These are phyloP conservation scores for Sclerotinia minor DNA, from an alignment of 2,329 filamentous ascomycete species.

Conservation along the genomic window DNA sequence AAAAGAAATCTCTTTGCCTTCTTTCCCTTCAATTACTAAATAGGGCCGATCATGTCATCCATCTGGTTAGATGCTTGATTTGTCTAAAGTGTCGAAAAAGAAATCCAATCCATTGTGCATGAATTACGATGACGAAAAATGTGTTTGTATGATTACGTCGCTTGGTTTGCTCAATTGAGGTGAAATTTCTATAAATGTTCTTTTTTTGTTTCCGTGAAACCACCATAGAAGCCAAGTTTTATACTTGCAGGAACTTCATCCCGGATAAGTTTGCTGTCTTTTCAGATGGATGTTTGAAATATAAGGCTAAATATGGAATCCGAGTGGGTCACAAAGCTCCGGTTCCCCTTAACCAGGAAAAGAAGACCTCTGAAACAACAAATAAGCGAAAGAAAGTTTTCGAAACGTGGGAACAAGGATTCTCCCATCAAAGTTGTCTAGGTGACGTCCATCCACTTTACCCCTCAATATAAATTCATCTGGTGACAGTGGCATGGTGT, in stretches of 20 bases:
- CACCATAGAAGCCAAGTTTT: neutral
- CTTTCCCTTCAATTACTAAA: neutral
- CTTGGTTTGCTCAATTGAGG: neutral
- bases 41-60: neutral
- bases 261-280: neutral
- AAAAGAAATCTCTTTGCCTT: neutral
- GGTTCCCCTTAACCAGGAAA: neutral
- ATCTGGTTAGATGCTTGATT: neutral
- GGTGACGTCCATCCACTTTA: slow-evolving; percentile 8
- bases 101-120: slow-evolving; percentile 6
- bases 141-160: neutral
- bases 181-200: neutral
- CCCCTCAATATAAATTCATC: slow-evolving; percentile 15
- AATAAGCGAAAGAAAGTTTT: neutral
- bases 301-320: neutral
- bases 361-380: neutral
- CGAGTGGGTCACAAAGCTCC: neutral
- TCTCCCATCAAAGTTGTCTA: neutral
- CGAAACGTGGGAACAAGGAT: slow-evolving; percentile 13
- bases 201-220: slow-evolving; percentile 1
- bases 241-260: neutral
- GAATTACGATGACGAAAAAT: neutral
- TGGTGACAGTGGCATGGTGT: neutral
- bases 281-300: slow-evolving; percentile 1
- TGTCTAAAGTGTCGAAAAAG: neutral